Evolutionary conservation across 768 basidiomycete species (phyloP).

Genomic region (Leccinum variicolor): DNA sequence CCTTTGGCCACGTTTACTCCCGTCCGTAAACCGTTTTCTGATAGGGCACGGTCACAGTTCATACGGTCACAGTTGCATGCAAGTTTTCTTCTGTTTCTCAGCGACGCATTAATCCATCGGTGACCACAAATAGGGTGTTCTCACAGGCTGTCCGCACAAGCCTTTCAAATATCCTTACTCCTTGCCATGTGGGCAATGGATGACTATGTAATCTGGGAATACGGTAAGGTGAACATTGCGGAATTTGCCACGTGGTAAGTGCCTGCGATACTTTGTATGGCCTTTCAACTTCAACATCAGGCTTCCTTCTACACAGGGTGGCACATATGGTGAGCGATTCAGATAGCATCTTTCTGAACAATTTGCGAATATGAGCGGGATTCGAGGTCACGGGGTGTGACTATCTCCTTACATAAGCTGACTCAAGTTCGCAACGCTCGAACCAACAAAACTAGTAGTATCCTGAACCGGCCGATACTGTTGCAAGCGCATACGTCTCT

Average conservation of each 20-base stretch:
- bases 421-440: constrained; percentile 74
- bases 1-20: constrained; percentile 3
- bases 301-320: too few species aligned
- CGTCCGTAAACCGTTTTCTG: background rate
- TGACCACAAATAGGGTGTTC: too few species aligned
- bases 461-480: constrained; percentile 10
- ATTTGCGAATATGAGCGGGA: constrained; percentile 27
- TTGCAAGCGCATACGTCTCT: constrained; percentile 14
- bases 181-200: constrained; percentile 16
- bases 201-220: constrained; percentile 19
- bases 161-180: too few species aligned
- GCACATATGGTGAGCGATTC: too few species aligned
- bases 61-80: constrained; percentile 20
- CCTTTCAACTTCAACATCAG: too few species aligned
- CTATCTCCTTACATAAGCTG: background rate
- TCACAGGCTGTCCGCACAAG: too few species aligned
- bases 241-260: too few species aligned
- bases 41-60: background rate
- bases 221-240: background rate
- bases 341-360: too few species aligned
- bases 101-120: too few species aligned
- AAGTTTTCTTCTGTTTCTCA: constrained; percentile 26
- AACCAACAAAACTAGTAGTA: constrained; percentile 62
- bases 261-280: too few species aligned
- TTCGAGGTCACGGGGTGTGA: too few species aligned